Base-by-base conservation (phyloP, 2,329 filamentous ascomycete genomes). In the Beauveria asiatica region DNA sequence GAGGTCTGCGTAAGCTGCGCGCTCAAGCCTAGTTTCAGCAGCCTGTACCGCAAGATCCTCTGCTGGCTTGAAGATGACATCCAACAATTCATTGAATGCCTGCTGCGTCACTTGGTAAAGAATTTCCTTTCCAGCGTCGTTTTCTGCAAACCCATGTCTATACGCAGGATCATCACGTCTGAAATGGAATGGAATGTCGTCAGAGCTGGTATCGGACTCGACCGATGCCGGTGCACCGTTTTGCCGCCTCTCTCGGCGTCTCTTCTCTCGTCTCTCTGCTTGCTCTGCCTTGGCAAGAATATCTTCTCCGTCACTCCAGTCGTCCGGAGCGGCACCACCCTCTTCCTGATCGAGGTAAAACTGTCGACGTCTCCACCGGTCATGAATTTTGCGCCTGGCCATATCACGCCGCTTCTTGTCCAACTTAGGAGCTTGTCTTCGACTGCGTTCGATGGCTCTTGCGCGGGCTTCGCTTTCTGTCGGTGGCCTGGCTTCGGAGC, bases 71-170 rank as follows among this genome's bases (percentile, higher is more conserved):
- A 99, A 99, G 0, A 99, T 79, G 1, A 86, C 82, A 68, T 97
- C 90, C 0, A 99, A 82, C 2, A 97, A 78, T 73, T 97, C 92
- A 68, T 97, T 97, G 75, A 96, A 90, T 0, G 91, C 73, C 72
- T 96, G 89, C 72, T 97, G 92, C 0, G 90, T 92, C 37, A 95
- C 86, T 70, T 96, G 90, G 68, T 96, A 97, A 1, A 97, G 77
- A 4, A 97, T 88, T 69, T 97, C 91, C 66, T 88, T 90, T 42
- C 90, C 91, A 6, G 90, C 86, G 70, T 96, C 92, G 62, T 82
- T 83, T 71, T 96, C 92, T 1, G 88, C 86, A 65, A 89, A 85
- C 10, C 42, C 42, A n/a, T 54, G 37, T 5, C 50, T 11, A n/a
- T 60, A 30, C 3, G n/a, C 19, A 8, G 49, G 42, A 9, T 27